Conservation (phyloP, 306 rosid genomes). For the Casuarina cunninghamiana region DNA sequence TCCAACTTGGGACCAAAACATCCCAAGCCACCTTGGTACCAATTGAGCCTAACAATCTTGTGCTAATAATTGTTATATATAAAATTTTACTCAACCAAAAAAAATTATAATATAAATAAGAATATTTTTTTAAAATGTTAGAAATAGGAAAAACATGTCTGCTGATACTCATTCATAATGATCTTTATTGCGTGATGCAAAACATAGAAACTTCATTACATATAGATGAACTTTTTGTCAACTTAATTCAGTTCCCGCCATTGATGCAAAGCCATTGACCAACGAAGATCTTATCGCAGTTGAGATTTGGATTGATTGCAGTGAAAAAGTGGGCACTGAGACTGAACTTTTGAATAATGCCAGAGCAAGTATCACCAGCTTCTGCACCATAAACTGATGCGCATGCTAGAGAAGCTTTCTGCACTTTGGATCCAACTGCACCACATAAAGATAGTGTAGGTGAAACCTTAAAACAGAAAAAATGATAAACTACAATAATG, state of each 20-base stretch:
- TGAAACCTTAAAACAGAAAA: background rate
- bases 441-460: background rate
- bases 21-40: no score
- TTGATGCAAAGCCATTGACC: constrained; percentile 28
- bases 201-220: background rate
- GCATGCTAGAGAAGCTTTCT: background rate
- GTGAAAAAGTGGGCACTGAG: background rate
- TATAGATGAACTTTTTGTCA: background rate
- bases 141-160: no score
- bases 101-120: no score
- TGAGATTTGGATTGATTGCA: constrained; percentile 21
- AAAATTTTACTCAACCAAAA: no score
- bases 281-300: constrained; percentile 2
- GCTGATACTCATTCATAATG: no score
- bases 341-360: constrained; percentile 2
- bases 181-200: no score
- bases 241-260: constrained; percentile 2
- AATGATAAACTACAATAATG: background rate
- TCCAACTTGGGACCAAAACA: no score
- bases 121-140: no score
- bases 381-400: background rate
- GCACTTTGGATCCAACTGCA: background rate
- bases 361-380: constrained; percentile 14
- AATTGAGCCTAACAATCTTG: no score
- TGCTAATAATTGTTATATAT: no score